Evolutionary conservation across 257 asterid species (phyloP).

Genomic region (Anisodus tanguticus): DNA sequence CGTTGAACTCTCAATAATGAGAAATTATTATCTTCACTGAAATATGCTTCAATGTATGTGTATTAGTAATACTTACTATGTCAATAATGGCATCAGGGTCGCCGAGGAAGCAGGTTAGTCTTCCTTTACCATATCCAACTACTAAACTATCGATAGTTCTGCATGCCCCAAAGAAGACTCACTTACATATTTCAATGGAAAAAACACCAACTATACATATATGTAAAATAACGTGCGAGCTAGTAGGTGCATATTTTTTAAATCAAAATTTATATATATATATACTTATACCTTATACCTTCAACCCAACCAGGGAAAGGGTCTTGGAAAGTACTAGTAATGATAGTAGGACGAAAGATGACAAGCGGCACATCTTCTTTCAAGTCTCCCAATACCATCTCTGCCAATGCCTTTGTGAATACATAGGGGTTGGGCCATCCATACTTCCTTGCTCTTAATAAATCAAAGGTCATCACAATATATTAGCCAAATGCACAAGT

Average conservation of each 20-base stretch:
- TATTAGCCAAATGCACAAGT: not conserved
- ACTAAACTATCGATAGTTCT: constrained; percentile 89
- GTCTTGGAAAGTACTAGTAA: constrained; percentile 73
- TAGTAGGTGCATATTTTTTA: too few relatives aligned
- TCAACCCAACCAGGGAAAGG: constrained; percentile 95
- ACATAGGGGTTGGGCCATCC: constrained; percentile 95
- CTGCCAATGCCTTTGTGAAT: constrained; percentile 87
- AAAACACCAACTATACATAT: too few relatives aligned
- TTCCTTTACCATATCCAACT: constrained; percentile 84
- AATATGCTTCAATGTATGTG: not conserved
- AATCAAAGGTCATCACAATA: not conserved
- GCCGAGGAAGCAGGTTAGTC: constrained; percentile 65
- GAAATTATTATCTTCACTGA: not conserved
- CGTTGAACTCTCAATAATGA: not conserved
- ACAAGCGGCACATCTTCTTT: constrained; percentile 56
- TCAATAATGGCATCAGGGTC: constrained; percentile 58
- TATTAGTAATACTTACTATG: constrained; percentile 47
- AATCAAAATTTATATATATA: not conserved
- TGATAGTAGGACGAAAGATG: constrained; percentile 72
- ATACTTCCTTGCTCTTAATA: constrained; percentile 58
- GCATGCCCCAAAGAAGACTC: constrained; percentile 4
- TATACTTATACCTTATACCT: constrained; percentile 62
- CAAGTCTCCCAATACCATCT: constrained; percentile 59
- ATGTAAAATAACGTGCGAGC: too few relatives aligned
- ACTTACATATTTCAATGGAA: not conserved